Percentiles rank a stretch among this genome's conserved stretches.
phyloP scores from a whole-genome alignment of 306 rosid species.

The Coriaria nepalensis region DNA sequence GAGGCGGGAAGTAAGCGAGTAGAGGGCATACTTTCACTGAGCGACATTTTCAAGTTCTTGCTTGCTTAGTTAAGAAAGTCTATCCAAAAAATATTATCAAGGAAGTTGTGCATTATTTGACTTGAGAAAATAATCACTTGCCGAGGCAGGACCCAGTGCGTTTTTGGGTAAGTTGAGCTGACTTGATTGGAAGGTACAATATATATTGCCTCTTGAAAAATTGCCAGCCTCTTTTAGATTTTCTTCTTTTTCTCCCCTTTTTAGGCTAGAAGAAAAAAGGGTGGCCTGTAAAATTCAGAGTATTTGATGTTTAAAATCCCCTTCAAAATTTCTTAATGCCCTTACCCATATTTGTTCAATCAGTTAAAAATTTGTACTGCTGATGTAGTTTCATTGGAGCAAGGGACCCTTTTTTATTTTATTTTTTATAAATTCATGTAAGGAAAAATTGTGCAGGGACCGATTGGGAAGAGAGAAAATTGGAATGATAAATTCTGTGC shows the following conservation, averaged over 20 bases:
- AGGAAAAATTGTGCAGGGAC: no score
- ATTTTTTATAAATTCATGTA: no score
- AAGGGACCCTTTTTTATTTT: no score
- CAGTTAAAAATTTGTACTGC: slow-evolving; percentile 18
- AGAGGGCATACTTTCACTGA: slow-evolving; percentile 75
- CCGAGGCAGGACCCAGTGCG: slow-evolving; percentile 13
- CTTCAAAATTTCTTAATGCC: slow-evolving; percentile 34
- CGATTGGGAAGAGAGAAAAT: no score
- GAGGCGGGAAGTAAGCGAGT: slow-evolving; percentile 98
- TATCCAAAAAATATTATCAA: slow-evolving; percentile 15
- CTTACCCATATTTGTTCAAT: slow-evolving; percentile 16
- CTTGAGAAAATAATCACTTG: not conserved
- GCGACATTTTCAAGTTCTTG: slow-evolving; percentile 81
- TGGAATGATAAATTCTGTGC: no score
- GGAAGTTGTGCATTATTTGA: slow-evolving; percentile 17
- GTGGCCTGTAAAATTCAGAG: slow-evolving; percentile 66
- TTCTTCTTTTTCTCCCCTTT: slow-evolving; percentile 45
- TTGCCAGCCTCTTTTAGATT: no score
- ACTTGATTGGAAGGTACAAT: slow-evolving; percentile 34
- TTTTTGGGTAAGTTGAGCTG: slow-evolving; percentile 28
- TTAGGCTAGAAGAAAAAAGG: slow-evolving; percentile 40
- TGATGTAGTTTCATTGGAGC: slow-evolving; percentile 12
- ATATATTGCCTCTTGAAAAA: slow-evolving; percentile 28
- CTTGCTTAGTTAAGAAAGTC: slow-evolving; percentile 38
- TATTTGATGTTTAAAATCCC: slow-evolving; percentile 15